Base-by-base conservation (phyloP, 106 monocot genomes). In the Vanilla planifolia region DNA sequence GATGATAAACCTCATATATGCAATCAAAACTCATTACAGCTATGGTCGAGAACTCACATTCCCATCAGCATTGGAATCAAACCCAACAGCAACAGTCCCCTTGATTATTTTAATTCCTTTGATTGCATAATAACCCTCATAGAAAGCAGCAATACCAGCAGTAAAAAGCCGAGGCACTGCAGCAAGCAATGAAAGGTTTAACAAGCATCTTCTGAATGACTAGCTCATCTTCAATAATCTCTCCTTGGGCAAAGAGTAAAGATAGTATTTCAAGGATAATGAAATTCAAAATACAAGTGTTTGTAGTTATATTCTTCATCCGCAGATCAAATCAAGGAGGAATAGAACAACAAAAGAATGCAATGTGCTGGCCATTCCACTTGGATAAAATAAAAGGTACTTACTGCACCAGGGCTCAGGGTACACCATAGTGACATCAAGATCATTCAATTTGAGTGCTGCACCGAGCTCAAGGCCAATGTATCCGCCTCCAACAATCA, bases 361-460 rank as follows among this genome's bases (percentile, higher is more conserved):
- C n/a, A n/a, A n/a, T n/a, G n/a, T n/a, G n/a, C n/a, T n/a, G n/a
- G n/a, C n/a, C n/a, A n/a, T n/a, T n/a, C n/a, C n/a, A n/a, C n/a
- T n/a, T n/a, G n/a, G n/a, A n/a, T n/a, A n/a, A n/a, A n/a, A n/a
- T 24, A 24, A 19, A 39, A 16, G 32, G 21, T 36, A 89, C 93
- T 72, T 89, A 93, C 93, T 93, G 82, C 93, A 93, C 93, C 93
- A 93, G 37, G 93, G 93, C 63, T 85, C 88, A 33, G 93, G 93
- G 72, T 85, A 93, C 52, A 93, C 93, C 93, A 93, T 93, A 42
- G 89, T 93, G 27, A 93, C 85, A 64, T 93, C 89, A 8, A 77
- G 69, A 42, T 85, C 77, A 59, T 93, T 93, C 3, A 85, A 62
- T 47, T 51, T 71, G 52, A 85, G 36, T 20, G 72, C 85, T 16